Conservation (phyloP, 2,329 filamentous ascomycete genomes). For the Apiospora koreana region DNA sequence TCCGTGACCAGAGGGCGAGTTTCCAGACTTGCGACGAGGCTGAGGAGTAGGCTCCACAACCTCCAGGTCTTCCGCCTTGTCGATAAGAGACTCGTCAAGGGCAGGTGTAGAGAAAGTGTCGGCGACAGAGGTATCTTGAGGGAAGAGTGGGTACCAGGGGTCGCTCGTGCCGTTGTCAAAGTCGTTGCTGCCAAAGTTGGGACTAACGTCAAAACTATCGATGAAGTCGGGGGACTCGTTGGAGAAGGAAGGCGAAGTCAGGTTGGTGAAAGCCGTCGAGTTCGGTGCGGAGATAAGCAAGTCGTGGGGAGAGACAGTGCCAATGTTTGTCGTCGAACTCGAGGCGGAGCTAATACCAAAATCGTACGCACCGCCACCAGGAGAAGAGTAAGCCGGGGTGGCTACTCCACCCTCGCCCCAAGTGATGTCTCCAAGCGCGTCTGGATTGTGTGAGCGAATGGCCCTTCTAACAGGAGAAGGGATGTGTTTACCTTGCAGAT, state of each 20-base stretch:
- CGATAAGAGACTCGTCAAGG: slow-evolving; percentile 43
- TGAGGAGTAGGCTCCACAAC: slow-evolving; percentile 41
- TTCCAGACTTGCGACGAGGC: slow-evolving; percentile 49
- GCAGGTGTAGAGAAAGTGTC: slow-evolving; percentile 25
- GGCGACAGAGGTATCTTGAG: slow-evolving; percentile 42
- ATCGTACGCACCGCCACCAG: slow-evolving; percentile 54
- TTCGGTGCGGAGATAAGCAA: slow-evolving; percentile 78
- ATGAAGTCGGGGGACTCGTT: slow-evolving; percentile 74
- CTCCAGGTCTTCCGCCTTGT: slow-evolving; percentile 51
- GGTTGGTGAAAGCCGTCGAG: slow-evolving; percentile 76
- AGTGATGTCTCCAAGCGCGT: slow-evolving; percentile 60
- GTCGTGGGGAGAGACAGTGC: slow-evolving; percentile 84
- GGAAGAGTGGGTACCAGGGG: slow-evolving; percentile 75
- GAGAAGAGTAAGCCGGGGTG: slow-evolving; percentile 55
- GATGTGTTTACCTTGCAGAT: slow-evolving; percentile 52
- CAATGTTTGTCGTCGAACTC: slow-evolving; percentile 55
- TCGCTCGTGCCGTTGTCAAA: slow-evolving; percentile 53
- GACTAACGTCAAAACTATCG: slow-evolving; percentile 76
- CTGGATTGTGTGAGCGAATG: slow-evolving; percentile 33
- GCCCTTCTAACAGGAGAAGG: neutral
- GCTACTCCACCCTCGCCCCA: slow-evolving; percentile 53
- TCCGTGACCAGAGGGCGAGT: slow-evolving; percentile 42
- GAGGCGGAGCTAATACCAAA: slow-evolving; percentile 45
- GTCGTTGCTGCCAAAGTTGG: slow-evolving; percentile 67
- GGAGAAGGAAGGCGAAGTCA: slow-evolving; percentile 82